Percentiles rank a stretch among this genome's conserved stretches.
These are phyloP conservation scores for Lodderomyces theae DNA, from an alignment of 1,139 yeast species.

Conservation along the genomic window DNA sequence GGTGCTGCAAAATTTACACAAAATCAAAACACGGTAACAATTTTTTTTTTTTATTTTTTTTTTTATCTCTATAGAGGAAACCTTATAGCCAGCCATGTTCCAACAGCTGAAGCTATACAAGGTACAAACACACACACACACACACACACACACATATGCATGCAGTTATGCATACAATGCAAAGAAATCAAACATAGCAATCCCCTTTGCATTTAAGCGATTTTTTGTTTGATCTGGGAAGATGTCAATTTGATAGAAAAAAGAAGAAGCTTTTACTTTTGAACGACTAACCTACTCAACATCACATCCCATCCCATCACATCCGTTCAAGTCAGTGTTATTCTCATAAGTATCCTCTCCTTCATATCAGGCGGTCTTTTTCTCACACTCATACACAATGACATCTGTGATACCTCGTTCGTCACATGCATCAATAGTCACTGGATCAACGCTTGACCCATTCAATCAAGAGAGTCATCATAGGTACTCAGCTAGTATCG, in stretches of 20 bases:
- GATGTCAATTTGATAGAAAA: not conserved
- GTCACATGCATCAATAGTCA: constrained; percentile 5
- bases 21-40: too few species aligned
- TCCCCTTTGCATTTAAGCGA: not conserved
- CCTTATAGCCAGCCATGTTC: constrained; percentile 1
- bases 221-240: not conserved
- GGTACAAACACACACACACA: not conserved
- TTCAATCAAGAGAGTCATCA: not conserved
- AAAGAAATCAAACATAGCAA: not conserved
- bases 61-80: not conserved
- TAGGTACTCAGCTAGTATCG: constrained; percentile 1
- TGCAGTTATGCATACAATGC: not conserved
- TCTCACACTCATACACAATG: constrained; percentile 1
- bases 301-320: too few species aligned
- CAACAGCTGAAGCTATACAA: too few species aligned
- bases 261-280: not conserved
- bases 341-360: not conserved
- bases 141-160: not conserved
- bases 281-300: too few species aligned
- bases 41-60: not conserved
- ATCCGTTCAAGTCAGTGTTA: not conserved
- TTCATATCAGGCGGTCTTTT: too few species aligned
- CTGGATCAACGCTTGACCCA: constrained; percentile 3
- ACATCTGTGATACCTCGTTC: constrained; percentile 4
- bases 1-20: too few species aligned